A percentile compares a stretch with the other conserved stretches of the same genome.
Evolutionary conservation across 495 filamentous ascomycete species (phyloP).

Genomic region (Pyrenula massariospora): DNA sequence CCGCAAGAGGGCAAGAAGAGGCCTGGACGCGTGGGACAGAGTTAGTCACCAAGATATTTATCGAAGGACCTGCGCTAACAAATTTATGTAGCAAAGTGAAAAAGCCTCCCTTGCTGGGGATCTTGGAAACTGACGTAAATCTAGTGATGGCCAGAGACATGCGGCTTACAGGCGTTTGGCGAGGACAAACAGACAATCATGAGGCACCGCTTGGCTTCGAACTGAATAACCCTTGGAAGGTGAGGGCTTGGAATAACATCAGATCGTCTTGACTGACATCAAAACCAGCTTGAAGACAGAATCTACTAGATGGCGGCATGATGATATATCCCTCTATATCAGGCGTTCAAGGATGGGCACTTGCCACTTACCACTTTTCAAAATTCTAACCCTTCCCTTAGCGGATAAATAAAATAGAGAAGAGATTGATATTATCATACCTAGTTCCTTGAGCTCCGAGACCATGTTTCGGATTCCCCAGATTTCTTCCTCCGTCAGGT

Average conservation of each 20-base stretch:
- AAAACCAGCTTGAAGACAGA: conserved; percentile 36
- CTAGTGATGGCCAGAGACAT: conserved; percentile 95
- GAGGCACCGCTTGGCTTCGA: conserved; percentile 81
- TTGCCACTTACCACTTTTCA: too few species aligned
- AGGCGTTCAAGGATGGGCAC: too few species aligned
- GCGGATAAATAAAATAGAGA: too few species aligned
- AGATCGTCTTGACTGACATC: conserved; percentile 9
- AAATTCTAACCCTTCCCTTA: too few species aligned
- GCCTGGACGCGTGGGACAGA: conserved; percentile 84
- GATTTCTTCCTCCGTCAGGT: conserved; percentile 37
- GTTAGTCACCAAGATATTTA: conserved; percentile 38
- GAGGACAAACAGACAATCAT: conserved; percentile 77
- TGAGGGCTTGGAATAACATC: conserved; percentile 23
- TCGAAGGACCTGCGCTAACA: not conserved
- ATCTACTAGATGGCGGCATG: conserved; percentile 15
- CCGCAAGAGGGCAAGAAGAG: conserved; percentile 73
- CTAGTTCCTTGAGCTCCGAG: conserved; percentile 24
- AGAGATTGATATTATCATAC: not conserved
- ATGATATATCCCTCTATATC: too few species aligned
- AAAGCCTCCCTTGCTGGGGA: not conserved
- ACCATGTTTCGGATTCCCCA: conserved; percentile 33
- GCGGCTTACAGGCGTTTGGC: conserved; percentile 70
- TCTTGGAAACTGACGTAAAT: not conserved
- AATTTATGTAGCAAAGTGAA: conserved; percentile 10
- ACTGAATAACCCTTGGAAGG: conserved; percentile 91